Base-by-base conservation (phyloP, 1,139 yeast species). In the Magnusiomyces ingens region DNA sequence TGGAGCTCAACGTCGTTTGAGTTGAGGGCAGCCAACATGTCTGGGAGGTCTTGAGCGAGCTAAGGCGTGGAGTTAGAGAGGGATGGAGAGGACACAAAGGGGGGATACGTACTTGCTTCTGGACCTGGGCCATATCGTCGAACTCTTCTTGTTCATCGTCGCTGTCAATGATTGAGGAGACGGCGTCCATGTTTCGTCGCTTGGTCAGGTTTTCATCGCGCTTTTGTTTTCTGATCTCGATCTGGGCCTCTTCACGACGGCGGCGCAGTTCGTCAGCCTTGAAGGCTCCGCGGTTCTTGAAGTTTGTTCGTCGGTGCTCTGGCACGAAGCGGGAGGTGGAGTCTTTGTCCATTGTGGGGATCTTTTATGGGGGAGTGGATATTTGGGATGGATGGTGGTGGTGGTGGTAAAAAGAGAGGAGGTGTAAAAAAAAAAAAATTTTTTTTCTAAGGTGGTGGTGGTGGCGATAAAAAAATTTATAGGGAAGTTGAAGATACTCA, bases 231-330 rank as follows among this genome's bases (percentile, higher is more conserved):
- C 99, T 81, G 67, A 93, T 79, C 70, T 91, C 99, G 59, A 94
- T 95, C 72, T 91, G 98, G 67, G 93, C 97, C 59, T 88, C 95
- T 71, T 93, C 99, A 71, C 99, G 85, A 71, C 99, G 85, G 72
- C 98, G 90, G 73, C 99, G 87, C 64, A 93, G 82, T 75, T 93
- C 99, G 70, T 93, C 99, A 58, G 91, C 89, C 67, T 87, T 87
- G 70, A 94, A 94, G 68, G 95, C 82, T 59, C 95, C 91, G 70
- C 91, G 88, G 76, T 93, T 93, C 71, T 94, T 93, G 76, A 88
- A 93, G 69, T 86, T 89, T 51, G 98, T 90, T 73, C 97, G 89
- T 73, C 99, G 89, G 71, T 93, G 94, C 72, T 93, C 99, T 50
- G 99, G 98, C 57, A 93, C 88, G 71, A 88, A 93, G 74, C 93